Evolutionary conservation across 2,329 filamentous ascomycete genomes (phyloP).

Genomic region (Apiospora hydei): DNA sequence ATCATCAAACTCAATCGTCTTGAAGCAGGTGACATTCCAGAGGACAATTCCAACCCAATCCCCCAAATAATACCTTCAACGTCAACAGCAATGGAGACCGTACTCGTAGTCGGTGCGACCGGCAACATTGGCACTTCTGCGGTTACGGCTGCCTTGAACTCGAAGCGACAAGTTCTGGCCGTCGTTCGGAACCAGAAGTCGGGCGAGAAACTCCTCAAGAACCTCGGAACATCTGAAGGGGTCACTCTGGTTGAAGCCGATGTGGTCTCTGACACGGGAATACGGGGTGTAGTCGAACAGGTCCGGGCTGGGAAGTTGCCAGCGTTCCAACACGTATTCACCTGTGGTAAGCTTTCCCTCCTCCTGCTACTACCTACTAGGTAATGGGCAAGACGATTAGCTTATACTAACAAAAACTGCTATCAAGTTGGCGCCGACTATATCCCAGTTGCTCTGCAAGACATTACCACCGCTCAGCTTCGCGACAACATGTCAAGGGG

Average conservation of each 20-base stretch:
- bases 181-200: constrained; percentile 46
- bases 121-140: constrained; percentile 48
- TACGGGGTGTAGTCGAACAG: constrained; percentile 45
- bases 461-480: neutral
- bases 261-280: constrained; percentile 39
- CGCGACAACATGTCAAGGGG: constrained; percentile 9
- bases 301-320: constrained; percentile 44
- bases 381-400: too few relatives aligned
- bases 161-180: constrained; percentile 44
- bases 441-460: neutral
- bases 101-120: constrained; percentile 48
- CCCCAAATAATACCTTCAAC: neutral
- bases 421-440: neutral
- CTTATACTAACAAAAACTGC: neutral
- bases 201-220: constrained; percentile 43
- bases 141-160: constrained; percentile 40
- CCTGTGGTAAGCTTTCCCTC: constrained; percentile 36
- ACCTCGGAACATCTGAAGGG: constrained; percentile 38
- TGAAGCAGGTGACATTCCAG: neutral
- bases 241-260: constrained; percentile 45
- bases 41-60: neutral
- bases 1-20: neutral
- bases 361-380: neutral
- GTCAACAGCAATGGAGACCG: constrained; percentile 36
- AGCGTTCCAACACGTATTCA: constrained; percentile 48